Evolutionary conservation across 164 flowering plant genomes (phyloP), one percentile per base, ranked within the genome.

Genomic region (Vitis cinerea): DNA sequence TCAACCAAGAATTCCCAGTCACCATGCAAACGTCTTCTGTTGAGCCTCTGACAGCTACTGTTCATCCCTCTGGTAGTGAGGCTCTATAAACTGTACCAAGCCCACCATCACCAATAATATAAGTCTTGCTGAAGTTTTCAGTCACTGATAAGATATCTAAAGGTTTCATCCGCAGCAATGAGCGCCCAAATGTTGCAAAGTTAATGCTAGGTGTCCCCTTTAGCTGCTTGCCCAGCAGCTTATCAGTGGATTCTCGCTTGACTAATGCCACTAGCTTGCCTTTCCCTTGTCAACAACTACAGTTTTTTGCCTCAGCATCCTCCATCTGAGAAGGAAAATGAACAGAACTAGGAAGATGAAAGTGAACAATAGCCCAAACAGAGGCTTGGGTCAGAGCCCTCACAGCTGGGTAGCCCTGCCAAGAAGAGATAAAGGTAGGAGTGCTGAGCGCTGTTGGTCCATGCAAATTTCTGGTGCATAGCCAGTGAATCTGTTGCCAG

Each of bases 1-100:
- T 88, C 93, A n/a, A 89, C 91, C 29, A 84, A 59, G 75, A 88
- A 88, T 65, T 88, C 87, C 10, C 88, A 77, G 48, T 82, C 89
- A 16, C 85, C 87, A 54, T 85, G 83, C 55, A 72, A 52, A 48
- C 74, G 84, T 27, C 87, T 85, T 12, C 87, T 78, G 37, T 78
- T 82, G 13, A 88, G 84, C 66, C 87, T 75, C 85, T 88, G 60
- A 88, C 84, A 14, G 91, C 91, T 61, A 86, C 69, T 9, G 77
- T 75, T 29, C 44, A 72, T 6, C 88, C 84, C 51, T 79, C 85
- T 15, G 84, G 75, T n/a, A 88, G 70, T n/a, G 71, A 68, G 2
- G 86, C 93, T 64, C 65, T 82, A 72, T 85, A 88, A 19, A 88
- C 93, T 0, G 85, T 84, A 14, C 93, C 90, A 65, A 81, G 86